These are phyloP conservation scores for Backusella luteola DNA, from an alignment of 192 early-diverging fungal species.

Conservation along the genomic window DNA sequence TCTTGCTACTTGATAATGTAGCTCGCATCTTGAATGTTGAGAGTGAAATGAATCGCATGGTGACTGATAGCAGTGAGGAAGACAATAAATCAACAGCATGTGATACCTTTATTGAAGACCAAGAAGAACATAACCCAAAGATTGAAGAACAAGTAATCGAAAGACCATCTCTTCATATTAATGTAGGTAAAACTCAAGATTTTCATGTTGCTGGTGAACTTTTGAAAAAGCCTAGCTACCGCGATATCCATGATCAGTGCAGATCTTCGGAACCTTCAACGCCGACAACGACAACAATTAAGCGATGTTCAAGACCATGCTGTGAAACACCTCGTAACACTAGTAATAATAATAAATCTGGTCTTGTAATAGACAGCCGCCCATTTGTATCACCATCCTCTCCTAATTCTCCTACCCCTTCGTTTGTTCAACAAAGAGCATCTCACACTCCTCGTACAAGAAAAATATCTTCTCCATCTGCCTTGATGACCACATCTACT, in stretches of 20 bases:
- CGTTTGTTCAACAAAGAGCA: neutral
- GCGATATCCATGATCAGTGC: slow-evolving; percentile 1
- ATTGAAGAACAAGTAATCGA: neutral
- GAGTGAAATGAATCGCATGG: neutral
- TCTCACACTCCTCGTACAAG: slow-evolving; percentile 2
- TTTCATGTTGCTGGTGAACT: neutral
- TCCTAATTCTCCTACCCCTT: slow-evolving; percentile 4
- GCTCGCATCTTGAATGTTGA: neutral
- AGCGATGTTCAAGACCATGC: slow-evolving; percentile 3
- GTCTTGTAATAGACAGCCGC: neutral
- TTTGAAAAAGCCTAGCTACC: slow-evolving; percentile 2
- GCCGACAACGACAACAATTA: neutral
- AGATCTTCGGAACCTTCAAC: slow-evolving; percentile 10
- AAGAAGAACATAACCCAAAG: neutral
- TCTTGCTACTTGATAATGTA: slow-evolving; percentile 1
- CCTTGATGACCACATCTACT: neutral
- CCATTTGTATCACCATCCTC: neutral
- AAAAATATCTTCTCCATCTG: slow-evolving; percentile 4
- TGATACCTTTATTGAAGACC: neutral
- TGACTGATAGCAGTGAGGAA: neutral
- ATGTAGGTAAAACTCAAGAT: neutral
- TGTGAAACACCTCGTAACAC: slow-evolving; percentile 5
- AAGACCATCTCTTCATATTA: neutral
- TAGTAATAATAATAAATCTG: neutral
- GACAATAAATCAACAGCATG: neutral